phyloP scores from a whole-genome alignment of 352 stramenopile species.

The Pythium dissotocum region DNA sequence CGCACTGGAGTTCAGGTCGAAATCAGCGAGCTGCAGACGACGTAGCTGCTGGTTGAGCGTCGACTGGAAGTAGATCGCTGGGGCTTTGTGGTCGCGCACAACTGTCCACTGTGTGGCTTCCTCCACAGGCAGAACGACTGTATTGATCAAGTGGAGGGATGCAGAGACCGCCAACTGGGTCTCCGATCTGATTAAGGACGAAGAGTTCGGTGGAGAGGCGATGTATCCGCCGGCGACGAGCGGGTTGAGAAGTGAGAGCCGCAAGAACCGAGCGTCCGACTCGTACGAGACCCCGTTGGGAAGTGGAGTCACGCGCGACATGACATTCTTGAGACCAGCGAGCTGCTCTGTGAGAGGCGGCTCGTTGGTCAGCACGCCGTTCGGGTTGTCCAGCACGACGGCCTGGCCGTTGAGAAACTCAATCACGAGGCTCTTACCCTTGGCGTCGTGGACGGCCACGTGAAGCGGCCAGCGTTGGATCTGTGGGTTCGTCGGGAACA shows the following conservation, averaged over 20 bases:
- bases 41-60: conserved; percentile 60
- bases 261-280: background rate
- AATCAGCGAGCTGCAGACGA: conserved; percentile 42
- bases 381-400: conserved; percentile 54
- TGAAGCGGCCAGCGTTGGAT: conserved; percentile 40
- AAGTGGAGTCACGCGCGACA: background rate
- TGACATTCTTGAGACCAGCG: conserved; percentile 28
- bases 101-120: conserved; percentile 52
- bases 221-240: background rate
- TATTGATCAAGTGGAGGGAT: background rate
- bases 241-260: background rate
- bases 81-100: conserved; percentile 51
- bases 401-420: conserved; percentile 55
- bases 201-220: background rate
- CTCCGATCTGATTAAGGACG: background rate
- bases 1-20: conserved; percentile 42
- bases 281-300: background rate
- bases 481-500: conserved; percentile 9
- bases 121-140: background rate
- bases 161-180: background rate
- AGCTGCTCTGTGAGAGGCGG: conserved; percentile 49
- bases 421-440: conserved; percentile 54
- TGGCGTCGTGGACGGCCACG: conserved; percentile 51
- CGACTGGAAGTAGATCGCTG: conserved; percentile 57
- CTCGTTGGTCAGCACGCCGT: conserved; percentile 63